phyloP scores from a whole-genome alignment of 169 alveolate species.

The Ichthyophthirius multifiliis region DNA sequence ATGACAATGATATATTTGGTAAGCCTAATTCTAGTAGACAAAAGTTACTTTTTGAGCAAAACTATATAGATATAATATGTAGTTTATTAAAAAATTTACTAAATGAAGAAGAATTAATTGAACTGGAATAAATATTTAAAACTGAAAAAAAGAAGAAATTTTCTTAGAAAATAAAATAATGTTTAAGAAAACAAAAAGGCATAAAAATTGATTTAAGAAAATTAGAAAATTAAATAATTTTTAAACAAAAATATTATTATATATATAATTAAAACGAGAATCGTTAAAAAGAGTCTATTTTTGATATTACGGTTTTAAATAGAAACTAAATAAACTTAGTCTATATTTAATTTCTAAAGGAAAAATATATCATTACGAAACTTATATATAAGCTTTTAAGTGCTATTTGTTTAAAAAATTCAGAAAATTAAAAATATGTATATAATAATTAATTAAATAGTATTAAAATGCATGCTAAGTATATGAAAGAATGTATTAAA shows the following conservation, averaged over 20 bases:
- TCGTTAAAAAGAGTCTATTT: neutral
- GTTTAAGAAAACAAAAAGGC: neutral
- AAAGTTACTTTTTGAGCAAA: no score
- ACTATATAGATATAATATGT: no score
- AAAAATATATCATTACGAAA: neutral
- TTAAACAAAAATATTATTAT: neutral
- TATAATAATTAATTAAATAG: neutral
- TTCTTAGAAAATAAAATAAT: neutral
- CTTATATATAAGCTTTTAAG: neutral
- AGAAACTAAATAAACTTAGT: neutral
- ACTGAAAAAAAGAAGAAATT: no score
- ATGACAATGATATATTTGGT: no score
- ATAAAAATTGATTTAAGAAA: neutral
- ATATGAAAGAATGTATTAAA: slow-evolving; percentile 20
- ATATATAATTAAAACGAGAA: neutral
- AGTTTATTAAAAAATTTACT: no score
- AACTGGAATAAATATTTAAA: no score
- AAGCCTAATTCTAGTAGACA: no score
- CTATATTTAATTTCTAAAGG: neutral
- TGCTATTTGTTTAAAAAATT: neutral
- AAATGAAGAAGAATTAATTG: no score
- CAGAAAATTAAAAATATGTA: neutral
- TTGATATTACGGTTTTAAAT: neutral
- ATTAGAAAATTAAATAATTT: neutral
- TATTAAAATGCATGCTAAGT: neutral